These are phyloP conservation scores for Euphrasia arctica DNA, from an alignment of 305 asterid genomes.

Conservation along the genomic window DNA sequence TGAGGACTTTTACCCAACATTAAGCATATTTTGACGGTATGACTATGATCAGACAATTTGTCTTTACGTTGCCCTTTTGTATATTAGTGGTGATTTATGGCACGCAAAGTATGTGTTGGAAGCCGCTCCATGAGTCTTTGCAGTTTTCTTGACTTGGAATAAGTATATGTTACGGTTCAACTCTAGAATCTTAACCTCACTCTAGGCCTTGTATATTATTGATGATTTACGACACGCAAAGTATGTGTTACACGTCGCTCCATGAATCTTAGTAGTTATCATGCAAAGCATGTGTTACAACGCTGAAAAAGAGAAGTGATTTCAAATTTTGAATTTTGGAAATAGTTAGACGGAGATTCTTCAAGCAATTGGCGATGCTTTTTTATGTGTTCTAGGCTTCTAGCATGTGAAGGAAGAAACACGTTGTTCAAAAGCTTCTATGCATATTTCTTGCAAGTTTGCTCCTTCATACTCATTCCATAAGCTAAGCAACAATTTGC, in stretches of 20 bases:
- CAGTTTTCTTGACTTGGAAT: neutral
- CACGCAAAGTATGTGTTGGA: neutral
- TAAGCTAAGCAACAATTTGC: slow-evolving; percentile 41
- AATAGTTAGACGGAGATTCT: slow-evolving; percentile 18
- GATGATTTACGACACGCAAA: neutral
- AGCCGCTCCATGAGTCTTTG: neutral
- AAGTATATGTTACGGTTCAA: no score
- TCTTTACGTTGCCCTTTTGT: neutral
- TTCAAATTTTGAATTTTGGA: slow-evolving; percentile 11
- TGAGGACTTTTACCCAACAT: slow-evolving; percentile 28
- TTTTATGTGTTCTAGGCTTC: slow-evolving; percentile 6
- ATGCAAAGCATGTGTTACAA: neutral
- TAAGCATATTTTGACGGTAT: slow-evolving; percentile 29
- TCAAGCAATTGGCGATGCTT: slow-evolving; percentile 38
- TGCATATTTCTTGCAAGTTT: slow-evolving; percentile 43
- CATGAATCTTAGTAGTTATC: no score
- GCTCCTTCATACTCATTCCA: slow-evolving; percentile 34
- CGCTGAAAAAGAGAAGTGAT: neutral
- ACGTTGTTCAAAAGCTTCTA: slow-evolving; percentile 24
- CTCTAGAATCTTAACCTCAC: no score
- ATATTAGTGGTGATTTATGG: neutral
- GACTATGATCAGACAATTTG: slow-evolving; percentile 12
- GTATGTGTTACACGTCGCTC: neutral
- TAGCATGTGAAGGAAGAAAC: slow-evolving; percentile 14
- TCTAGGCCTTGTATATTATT: neutral